These are phyloP conservation scores for Beauveria caledonica DNA, from an alignment of 2,329 filamentous ascomycete genomes.

Conservation along the genomic window DNA sequence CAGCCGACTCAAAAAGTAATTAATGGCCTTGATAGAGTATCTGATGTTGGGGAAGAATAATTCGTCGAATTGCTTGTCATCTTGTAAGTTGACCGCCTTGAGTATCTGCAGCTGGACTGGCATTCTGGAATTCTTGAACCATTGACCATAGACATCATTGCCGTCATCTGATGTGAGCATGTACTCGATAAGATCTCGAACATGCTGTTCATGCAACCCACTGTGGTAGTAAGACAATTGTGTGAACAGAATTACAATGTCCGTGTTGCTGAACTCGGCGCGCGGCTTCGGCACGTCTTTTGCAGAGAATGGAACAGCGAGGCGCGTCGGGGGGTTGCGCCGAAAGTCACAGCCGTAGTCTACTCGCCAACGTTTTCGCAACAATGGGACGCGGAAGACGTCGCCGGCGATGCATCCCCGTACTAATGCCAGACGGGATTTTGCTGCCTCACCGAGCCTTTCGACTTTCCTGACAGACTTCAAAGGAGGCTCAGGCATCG, in stretches of 20 bases:
- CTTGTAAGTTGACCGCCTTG: constrained; percentile 47
- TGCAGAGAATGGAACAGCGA: constrained; percentile 52
- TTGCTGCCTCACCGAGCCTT: neutral
- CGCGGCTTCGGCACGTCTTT: constrained; percentile 48
- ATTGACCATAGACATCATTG: constrained; percentile 40
- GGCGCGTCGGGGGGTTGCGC: constrained; percentile 31
- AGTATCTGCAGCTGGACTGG: constrained; percentile 31
- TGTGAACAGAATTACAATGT: constrained; percentile 48
- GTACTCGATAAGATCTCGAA: constrained; percentile 38
- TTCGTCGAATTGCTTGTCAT: constrained; percentile 37
- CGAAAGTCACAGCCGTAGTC: constrained; percentile 49
- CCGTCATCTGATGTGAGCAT: constrained; percentile 45
- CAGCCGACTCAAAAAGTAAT: constrained; percentile 53
- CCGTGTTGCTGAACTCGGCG: constrained; percentile 56
- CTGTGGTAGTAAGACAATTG: constrained; percentile 48
- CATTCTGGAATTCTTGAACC: constrained; percentile 31
- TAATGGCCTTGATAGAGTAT: constrained; percentile 44
- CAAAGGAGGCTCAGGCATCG: rapidly evolving
- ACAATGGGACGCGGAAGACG: constrained; percentile 44
- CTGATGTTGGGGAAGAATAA: constrained; percentile 46
- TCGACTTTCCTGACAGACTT: neutral
- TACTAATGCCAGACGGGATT: constrained; percentile 25
- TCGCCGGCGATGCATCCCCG: constrained; percentile 48
- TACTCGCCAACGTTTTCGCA: constrained; percentile 54
- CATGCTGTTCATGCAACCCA: constrained; percentile 42